phyloP scores from a whole-genome alignment of 257 asterid species.

The Plantago elongata region DNA sequence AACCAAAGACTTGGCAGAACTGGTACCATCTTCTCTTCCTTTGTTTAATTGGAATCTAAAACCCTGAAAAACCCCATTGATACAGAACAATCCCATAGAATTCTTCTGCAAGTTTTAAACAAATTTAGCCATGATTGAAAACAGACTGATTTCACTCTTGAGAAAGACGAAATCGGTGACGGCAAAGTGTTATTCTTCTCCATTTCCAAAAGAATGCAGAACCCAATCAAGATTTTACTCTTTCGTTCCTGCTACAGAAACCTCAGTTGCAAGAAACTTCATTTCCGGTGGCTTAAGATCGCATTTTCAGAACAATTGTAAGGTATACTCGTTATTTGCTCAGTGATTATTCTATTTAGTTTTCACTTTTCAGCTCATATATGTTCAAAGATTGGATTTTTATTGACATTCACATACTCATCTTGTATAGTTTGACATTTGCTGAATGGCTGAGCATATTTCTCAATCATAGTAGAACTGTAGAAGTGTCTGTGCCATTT shows the following conservation, averaged over 20 bases:
- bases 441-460: too few species aligned
- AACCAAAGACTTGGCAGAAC: background rate
- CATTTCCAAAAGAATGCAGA: slow-evolving; percentile 32
- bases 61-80: slow-evolving; percentile 8
- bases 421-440: too few species aligned
- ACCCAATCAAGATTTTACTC: slow-evolving; percentile 40
- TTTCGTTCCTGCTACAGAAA: slow-evolving; percentile 27
- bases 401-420: too few species aligned
- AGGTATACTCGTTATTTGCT: slow-evolving; percentile 35
- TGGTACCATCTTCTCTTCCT: background rate
- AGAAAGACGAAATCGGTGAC: slow-evolving; percentile 31
- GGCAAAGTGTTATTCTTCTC: slow-evolving; percentile 14
- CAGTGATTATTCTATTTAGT: background rate
- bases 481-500: too few species aligned
- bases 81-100: background rate
- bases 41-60: background rate
- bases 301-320: slow-evolving; percentile 35
- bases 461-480: too few species aligned
- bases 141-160: slow-evolving; percentile 42
- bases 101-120: background rate
- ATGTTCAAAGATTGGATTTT: too few species aligned
- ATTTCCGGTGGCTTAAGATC: slow-evolving; percentile 43
- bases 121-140: slow-evolving; percentile 35
- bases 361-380: too few species aligned
- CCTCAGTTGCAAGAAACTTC: slow-evolving; percentile 28